Conservation (phyloP, 2,329 filamentous ascomycete genomes). For the Fusarium torulosum region DNA sequence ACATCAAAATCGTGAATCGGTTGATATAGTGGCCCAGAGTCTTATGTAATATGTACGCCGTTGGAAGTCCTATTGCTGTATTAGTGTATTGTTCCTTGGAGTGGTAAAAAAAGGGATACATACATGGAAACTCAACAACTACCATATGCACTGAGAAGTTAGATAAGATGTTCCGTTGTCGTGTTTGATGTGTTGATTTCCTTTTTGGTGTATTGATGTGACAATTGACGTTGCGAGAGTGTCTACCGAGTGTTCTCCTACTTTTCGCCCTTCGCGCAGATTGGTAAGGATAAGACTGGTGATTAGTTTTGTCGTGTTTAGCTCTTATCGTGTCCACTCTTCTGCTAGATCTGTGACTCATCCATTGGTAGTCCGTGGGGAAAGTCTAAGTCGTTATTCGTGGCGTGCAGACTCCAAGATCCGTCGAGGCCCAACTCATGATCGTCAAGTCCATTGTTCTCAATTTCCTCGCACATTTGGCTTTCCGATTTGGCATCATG, state of each 20-base stretch:
- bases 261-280: background rate
- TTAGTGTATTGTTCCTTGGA: background rate
- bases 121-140: background rate
- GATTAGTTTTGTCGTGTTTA: background rate
- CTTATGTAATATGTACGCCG: background rate
- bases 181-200: background rate
- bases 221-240: background rate
- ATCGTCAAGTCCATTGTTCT: slow-evolving; percentile 32
- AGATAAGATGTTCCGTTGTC: background rate
- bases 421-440: slow-evolving; percentile 45
- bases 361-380: slow-evolving; percentile 44
- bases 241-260: background rate
- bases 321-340: background rate
- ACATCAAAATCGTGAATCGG: slow-evolving; percentile 21
- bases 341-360: slow-evolving; percentile 44
- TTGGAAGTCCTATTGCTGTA: background rate
- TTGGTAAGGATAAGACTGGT: background rate
- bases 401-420: slow-evolving; percentile 45
- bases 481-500: slow-evolving; percentile 45
- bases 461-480: slow-evolving; percentile 46
- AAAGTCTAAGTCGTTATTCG: slow-evolving; percentile 42
- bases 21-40: background rate
- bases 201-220: background rate
- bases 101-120: background rate
- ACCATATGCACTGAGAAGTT: background rate